These are phyloP conservation scores for Ceratocystiopsis minuta DNA, from an alignment of 2,329 filamentous ascomycete genomes.

Conservation along the genomic window DNA sequence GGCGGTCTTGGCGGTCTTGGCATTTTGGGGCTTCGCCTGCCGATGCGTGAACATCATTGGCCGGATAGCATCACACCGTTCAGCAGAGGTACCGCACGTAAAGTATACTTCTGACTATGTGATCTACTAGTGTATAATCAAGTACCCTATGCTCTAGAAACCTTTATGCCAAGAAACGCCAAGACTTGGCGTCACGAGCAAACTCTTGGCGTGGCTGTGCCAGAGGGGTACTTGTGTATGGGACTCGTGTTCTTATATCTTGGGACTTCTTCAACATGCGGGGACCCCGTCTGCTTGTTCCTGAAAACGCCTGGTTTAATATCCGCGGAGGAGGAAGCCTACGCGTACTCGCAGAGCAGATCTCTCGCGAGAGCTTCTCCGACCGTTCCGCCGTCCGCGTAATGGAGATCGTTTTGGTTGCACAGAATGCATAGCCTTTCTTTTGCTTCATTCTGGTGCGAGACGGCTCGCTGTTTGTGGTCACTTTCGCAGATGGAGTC, in stretches of 20 bases:
- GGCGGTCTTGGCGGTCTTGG: conserved; percentile 8
- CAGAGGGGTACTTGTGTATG: neutral
- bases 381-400: no score
- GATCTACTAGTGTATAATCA: neutral
- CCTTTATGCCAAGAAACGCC: conserved; percentile 10
- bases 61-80: no score
- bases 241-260: no score
- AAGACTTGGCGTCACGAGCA: conserved; percentile 4
- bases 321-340: no score
- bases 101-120: neutral
- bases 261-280: neutral
- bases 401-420: no score
- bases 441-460: no score
- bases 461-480: no score
- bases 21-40: conserved; percentile 6
- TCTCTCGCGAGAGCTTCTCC: no score
- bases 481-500: neutral
- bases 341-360: no score
- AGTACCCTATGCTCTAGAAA: neutral
- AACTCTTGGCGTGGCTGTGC: conserved; percentile 9
- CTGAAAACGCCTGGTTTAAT: no score
- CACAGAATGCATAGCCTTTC: no score
- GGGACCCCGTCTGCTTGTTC: neutral
- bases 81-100: neutral
- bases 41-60: conserved; percentile 2